Base-by-base conservation (phyloP, 305 asterid genomes). In the Rubia peregrina region DNA sequence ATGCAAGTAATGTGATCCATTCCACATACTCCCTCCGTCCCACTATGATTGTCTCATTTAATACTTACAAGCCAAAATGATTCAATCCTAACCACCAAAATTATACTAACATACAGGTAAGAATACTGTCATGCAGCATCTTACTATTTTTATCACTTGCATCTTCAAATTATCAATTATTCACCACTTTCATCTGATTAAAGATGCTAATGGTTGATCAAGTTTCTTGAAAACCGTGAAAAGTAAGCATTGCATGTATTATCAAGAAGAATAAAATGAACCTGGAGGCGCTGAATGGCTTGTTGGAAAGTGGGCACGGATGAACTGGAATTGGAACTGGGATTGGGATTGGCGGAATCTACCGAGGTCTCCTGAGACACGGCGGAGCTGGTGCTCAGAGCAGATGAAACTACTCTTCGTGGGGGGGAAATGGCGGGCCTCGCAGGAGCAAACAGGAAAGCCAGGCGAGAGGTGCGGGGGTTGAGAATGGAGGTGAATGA, bases 271-370 rank as follows among this genome's bases (percentile, higher is more conserved):
- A 17, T 12, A 19, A 13, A 11, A 61, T 43, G 13, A 42, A 87
- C 98, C 98, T 90, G 98, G 17, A 93, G 94, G 51, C 96, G 84
- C 83, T 93, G 98, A 80, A 93, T 88, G 61, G 98, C 97, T 83
- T 89, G 96, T 53, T 93, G 98, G 64, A 93, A 93, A 75, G 92
- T 90, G 67, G 88, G 94, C 70, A 73, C 83, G 41, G 92, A 79
- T 10, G 86, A 60, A 60, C 73, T 80, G 46, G 59, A n/a, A 48
- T 68, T 42, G 55, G 72, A 26, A 68, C 70, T 76, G n/a, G 75
- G 46, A 63, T 72, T 75, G n/a, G 75, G 46, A 67, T 53, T 57
- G 57, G 66, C 43, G 40, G 72, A 71, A 13, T 24, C 73, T 0
- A 46, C n/a, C 1, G 75, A 53, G 36, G 70, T 40, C 16, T 62